Evolutionary conservation across 2,329 filamentous ascomycete genomes (phyloP), one percentile per base, ranked within the genome.

Genomic region (Penicillium sp.): DNA sequence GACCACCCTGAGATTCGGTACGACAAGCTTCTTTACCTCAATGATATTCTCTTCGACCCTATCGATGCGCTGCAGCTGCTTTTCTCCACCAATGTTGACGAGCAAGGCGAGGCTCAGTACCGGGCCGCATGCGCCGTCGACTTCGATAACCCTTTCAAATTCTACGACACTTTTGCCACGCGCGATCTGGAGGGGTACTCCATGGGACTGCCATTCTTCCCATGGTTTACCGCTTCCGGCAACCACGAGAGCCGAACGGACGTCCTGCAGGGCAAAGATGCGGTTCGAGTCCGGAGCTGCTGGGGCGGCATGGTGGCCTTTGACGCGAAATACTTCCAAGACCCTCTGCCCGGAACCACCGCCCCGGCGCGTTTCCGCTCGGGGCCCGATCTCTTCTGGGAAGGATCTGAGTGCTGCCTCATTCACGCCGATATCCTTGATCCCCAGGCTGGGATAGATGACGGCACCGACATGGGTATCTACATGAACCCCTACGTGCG

Each of bases 401-500:
- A 89, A 65, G 82, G 84, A 0, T 88, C 85, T 28, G 87, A 89
- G 71, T 88, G 87, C 71, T 89, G 87, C 65, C 78, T 89, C 1
- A 79, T 82, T 52, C 78, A 82, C 62, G 80, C 79, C n/a, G 79
- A 82, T 63, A 77, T 82, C 22, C 77, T 80, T 63, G 74, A 73
- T 20, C 64, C 71, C 11, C 71, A 67, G 35, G 61, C 66, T 10
- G 66, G 71, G n/a, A 61, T 67, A 4, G 69, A 75, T 43, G 70
- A 74, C 12, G 71, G 73, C 34, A 65, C 68, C 5, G 80, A 84
- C 41, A 82, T 83, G 0, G 86, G 85, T 1, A 87, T 91, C 54
- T 92, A 86, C 69, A 85, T 92, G 80, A 92, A 92, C 69, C 90
- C 90, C 0, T 92, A 85, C 68, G 84, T 92, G 45, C 85, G 90